A percentile compares a stretch with the other conserved stretches of the same genome.
These are phyloP conservation scores for Skeletonema costatum DNA, from an alignment of 108 stramenopile species.

Conservation along the genomic window DNA sequence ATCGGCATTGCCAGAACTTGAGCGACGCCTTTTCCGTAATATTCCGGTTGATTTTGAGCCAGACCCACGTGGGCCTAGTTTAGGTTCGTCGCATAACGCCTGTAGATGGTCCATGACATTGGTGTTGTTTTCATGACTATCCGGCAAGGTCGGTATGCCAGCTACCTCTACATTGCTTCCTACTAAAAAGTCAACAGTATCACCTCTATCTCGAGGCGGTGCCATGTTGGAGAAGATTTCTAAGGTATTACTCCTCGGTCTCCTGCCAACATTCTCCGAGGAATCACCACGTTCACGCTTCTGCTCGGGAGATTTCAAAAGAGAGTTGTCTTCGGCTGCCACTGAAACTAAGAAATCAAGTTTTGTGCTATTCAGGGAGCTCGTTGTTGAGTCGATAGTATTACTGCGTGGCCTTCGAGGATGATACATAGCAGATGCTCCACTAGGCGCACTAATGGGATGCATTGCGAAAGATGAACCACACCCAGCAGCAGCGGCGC, in stretches of 20 bases:
- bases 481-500: constrained; percentile 25
- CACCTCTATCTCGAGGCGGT: constrained; percentile 25
- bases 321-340: constrained; percentile 34
- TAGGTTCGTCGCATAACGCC: constrained; percentile 38
- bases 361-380: constrained; percentile 48
- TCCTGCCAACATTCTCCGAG: constrained; percentile 7
- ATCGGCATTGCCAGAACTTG: constrained; percentile 11
- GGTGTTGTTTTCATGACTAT: constrained; percentile 5
- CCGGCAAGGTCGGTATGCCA: constrained; percentile 11
- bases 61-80: background rate
- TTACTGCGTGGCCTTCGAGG: constrained; percentile 29
- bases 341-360: constrained; percentile 45
- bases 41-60: constrained; percentile 26
- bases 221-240: constrained; percentile 47
- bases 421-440: constrained; percentile 22
- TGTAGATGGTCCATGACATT: constrained; percentile 45
- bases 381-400: constrained; percentile 44
- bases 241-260: constrained; percentile 46
- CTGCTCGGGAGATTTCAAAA: constrained; percentile 14
- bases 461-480: constrained; percentile 43
- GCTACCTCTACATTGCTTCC: constrained; percentile 19
- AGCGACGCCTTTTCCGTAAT: constrained; percentile 16
- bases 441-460: constrained; percentile 44
- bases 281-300: constrained; percentile 25
- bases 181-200: constrained; percentile 39